Evolutionary conservation across 495 filamentous ascomycete species (phyloP), one percentile per base, ranked within the genome.

Genomic region (Aspergillus baeticus): DNA sequence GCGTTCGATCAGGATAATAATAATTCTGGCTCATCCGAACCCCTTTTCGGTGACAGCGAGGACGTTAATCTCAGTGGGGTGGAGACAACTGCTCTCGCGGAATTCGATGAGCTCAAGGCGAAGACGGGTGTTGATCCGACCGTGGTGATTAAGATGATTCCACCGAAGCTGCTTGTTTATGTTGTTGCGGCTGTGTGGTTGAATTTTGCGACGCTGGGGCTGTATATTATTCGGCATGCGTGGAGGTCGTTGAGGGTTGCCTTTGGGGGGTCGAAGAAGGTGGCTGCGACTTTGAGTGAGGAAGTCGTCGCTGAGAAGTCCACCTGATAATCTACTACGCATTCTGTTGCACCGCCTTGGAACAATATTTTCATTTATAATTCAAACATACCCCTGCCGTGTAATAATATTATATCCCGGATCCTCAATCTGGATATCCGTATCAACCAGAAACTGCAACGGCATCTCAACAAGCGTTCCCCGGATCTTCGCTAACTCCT

Each of bases 211-310:
- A 45, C 46, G 10, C 14, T 65, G 49, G 50, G 50, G 22, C 13
- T 65, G 21, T 65, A 62, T 51, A 50, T 63, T 17, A 29, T 62
- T 8, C 34, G 63, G 0, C 54, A 55, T 14, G 36, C 41, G n/a
- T 58, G 51, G 53, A 62, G 41, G 46, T 62, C 63, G 17, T 15
- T 43, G 10, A 5, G n/a, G 35, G n/a, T 37, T 13, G 35, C 13
- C 26, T 29, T 29, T 29, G 26, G 26, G 26, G 26, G 26, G 8
- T 29, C 26, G n/a, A 29, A 29, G 26, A 29, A 29, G 26, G 26
- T 29, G 26, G 8, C 26, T 3, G 26, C 26, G 3, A 8, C 26
- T 29, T n/a, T n/a, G n/a, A n/a, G n/a, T n/a, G n/a, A n/a, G n/a
- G n/a, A n/a, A n/a, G n/a, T n/a, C n/a, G n/a, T n/a, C n/a, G n/a